Percentiles rank a stretch among this genome's conserved stretches.
phyloP scores from a whole-genome alignment of 257 asterid genomes.

The Solanum medicagineum region DNA sequence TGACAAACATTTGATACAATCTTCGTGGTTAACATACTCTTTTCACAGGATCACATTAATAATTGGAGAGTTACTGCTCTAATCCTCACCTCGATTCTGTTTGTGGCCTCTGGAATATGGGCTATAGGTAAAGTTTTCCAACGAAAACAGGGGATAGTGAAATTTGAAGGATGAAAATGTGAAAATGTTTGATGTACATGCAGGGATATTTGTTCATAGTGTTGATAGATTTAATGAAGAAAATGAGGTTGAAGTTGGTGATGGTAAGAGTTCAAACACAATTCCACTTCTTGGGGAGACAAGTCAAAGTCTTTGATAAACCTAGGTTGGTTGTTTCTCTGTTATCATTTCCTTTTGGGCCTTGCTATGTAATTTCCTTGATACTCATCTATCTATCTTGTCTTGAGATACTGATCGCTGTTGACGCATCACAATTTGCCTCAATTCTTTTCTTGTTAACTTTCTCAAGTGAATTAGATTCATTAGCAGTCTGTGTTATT shows the following conservation, averaged over 20 bases:
- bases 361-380: neutral
- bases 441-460: no score
- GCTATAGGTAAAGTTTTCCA: constrained; percentile 35
- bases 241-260: constrained; percentile 17
- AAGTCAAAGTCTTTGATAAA: constrained; percentile 2
- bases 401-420: no score
- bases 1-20: neutral
- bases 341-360: neutral
- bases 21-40: neutral
- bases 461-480: no score
- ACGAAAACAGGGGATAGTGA: neutral
- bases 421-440: no score
- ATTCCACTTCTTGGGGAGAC: constrained; percentile 59
- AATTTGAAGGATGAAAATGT: neutral
- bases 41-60: constrained; percentile 59
- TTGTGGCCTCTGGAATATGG: constrained; percentile 73
- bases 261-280: constrained; percentile 24
- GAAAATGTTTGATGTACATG: neutral
- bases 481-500: no score
- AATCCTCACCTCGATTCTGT: constrained; percentile 54
- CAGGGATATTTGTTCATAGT: constrained; percentile 61
- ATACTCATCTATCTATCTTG: neutral
- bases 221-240: constrained; percentile 75
- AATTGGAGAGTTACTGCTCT: constrained; percentile 85
- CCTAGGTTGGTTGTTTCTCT: neutral